Conservation (phyloP, 2,329 filamentous ascomycete genomes). For the Raffaelea albimanens region DNA sequence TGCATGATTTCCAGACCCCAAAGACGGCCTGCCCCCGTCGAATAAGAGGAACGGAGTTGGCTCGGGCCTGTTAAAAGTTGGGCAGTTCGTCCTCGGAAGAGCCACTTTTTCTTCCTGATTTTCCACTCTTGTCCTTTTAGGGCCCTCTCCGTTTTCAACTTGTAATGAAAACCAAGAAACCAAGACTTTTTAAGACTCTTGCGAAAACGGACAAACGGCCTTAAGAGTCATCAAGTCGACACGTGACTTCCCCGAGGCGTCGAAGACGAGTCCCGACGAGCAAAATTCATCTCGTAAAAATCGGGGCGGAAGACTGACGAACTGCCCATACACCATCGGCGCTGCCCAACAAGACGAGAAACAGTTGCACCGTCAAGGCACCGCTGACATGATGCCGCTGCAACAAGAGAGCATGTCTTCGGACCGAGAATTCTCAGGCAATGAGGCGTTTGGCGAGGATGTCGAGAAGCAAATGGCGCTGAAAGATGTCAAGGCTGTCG, state of each 20-base stretch:
- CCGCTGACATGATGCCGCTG: no score
- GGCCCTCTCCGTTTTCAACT: neutral
- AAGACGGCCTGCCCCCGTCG: no score
- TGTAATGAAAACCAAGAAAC: neutral
- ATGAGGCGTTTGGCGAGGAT: slow-evolving; percentile 8
- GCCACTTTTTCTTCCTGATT: neutral
- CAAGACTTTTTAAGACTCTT: neutral
- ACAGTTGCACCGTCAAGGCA: neutral
- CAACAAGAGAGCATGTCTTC: slow-evolving; percentile 8
- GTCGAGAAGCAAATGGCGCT: slow-evolving; percentile 12
- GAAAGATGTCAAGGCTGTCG: neutral
- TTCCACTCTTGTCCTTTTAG: no score
- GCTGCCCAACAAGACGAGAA: neutral
- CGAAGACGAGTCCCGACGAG: neutral
- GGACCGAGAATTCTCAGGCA: slow-evolving; percentile 1
- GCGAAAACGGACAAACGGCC: neutral
- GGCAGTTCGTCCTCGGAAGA: neutral
- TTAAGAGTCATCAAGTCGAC: neutral
- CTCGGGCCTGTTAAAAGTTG: no score
- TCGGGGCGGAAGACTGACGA: neutral
- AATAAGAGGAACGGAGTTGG: no score
- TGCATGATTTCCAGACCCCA: no score
- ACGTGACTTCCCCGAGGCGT: neutral
- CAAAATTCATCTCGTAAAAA: no score
- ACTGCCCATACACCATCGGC: neutral